Evolutionary conservation across 257 asterid species (phyloP), one percentile per base, ranked within the genome.

Genomic region (Lavandula angustifolia): DNA sequence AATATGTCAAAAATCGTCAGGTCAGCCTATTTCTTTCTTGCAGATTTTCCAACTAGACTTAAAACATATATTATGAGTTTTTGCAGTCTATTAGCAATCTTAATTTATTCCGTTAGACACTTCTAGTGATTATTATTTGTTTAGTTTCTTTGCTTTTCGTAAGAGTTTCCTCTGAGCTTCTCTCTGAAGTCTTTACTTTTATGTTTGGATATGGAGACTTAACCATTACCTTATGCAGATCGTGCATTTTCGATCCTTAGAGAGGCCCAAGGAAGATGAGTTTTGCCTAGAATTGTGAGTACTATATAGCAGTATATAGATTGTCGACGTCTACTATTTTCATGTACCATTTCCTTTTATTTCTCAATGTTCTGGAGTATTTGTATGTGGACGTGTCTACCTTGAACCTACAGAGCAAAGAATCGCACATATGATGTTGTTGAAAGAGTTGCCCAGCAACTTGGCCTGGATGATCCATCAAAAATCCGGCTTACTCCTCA

Each of bases 401-500:
- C 58, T 22, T 81, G 57, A 72, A 67, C 67, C 69, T 52, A 12
- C 76, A 94, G 99, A 77, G 94, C 95, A 62, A 94, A 90, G 83
- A 81, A 83, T 78, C 95, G 87, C 75, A 86, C 92, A 51, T 94
- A 94, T 33, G 99, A 90, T 75, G 98, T 94, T 52, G 99, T 86
- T 76, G 98, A 86, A 63, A 90, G 76, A 78, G 95, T 94, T 60
- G 98, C 98, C 33, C 90, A 80, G 56, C 89, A 69, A 73, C 88
- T 94, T 79, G 83, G 81, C 68, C 73, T 94, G 83, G 92, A 88
- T 34, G 99, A 94, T 71, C 88, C 96, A 65, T 87, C 98, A 6
- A 94, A 94, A 79, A 85, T 94, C 62, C 82, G 99, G 71, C 95
- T 94, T 75, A 90, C 98, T 76, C 89, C 98, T 69, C 99, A 94